Conservation (phyloP, 371 early-diverging fungal species). For the Ordospora colligata region DNA sequence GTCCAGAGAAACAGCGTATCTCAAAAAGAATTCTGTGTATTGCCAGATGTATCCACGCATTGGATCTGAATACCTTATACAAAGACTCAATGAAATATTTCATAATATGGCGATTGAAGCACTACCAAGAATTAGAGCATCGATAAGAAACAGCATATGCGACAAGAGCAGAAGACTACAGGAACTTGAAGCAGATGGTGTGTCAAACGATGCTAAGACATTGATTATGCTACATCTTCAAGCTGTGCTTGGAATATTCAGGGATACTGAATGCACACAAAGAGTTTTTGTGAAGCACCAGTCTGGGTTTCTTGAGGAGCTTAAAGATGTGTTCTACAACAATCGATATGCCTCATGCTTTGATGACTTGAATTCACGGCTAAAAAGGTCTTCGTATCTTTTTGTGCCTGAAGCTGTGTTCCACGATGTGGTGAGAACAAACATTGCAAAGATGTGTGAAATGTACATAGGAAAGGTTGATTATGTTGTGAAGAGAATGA, state of each 20-base stretch:
- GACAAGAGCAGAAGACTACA: neutral
- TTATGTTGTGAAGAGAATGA: neutral
- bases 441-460: neutral
- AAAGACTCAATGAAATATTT: constrained; percentile 20
- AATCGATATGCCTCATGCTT: neutral
- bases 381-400: neutral
- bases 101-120: neutral
- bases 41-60: neutral
- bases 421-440: neutral
- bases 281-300: neutral
- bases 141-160: constrained; percentile 7
- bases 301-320: neutral
- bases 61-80: constrained; percentile 17
- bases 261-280: neutral
- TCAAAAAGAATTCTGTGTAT: constrained; percentile 15
- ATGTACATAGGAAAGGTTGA: neutral
- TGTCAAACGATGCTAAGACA: neutral
- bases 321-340: neutral
- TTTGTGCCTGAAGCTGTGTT: constrained; percentile 21
- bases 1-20: constrained; percentile 33
- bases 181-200: neutral
- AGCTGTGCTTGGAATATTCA: neutral
- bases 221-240: neutral
- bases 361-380: neutral
- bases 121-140: constrained; percentile 15